Percentiles rank a stretch among this genome's conserved stretches.
These are phyloP conservation scores for Solanum boliviense DNA, from an alignment of 257 asterid genomes.

Conservation along the genomic window DNA sequence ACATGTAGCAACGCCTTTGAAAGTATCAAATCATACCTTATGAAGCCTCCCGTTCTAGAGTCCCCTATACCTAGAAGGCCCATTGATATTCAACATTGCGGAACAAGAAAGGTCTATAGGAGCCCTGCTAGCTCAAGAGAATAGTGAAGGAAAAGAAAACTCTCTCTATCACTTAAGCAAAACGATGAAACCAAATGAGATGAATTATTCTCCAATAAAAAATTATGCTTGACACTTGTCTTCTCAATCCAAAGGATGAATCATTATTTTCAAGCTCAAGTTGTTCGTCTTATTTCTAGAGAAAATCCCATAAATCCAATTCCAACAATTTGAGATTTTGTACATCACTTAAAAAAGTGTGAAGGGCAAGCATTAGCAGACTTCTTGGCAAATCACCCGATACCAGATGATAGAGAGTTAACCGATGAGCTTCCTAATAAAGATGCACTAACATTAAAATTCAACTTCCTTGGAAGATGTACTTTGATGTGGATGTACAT, in stretches of 20 bases:
- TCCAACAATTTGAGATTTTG: not conserved
- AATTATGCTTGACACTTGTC: not conserved
- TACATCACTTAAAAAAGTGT: not conserved
- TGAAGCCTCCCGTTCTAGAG: not conserved
- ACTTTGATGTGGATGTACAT: not conserved
- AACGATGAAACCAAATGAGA: not conserved
- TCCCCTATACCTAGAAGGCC: not conserved
- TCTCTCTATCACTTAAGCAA: not conserved
- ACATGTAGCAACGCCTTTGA: not conserved
- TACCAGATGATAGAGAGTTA: not conserved
- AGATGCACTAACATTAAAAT: not conserved
- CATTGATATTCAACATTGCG: not conserved
- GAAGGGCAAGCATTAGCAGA: not conserved
- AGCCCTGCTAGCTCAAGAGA: not conserved
- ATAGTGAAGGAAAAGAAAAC: not conserved
- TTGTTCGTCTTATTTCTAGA: not conserved
- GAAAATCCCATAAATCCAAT: no score
- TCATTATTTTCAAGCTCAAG: no score
- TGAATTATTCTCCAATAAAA: not conserved
- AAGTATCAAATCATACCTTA: not conserved
- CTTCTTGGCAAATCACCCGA: not conserved
- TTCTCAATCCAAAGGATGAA: no score
- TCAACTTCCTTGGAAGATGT: not conserved
- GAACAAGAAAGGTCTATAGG: not conserved
- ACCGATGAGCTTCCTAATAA: not conserved